Conservation (phyloP, 164 flowering plant species). For the Annona squamosa region DNA sequence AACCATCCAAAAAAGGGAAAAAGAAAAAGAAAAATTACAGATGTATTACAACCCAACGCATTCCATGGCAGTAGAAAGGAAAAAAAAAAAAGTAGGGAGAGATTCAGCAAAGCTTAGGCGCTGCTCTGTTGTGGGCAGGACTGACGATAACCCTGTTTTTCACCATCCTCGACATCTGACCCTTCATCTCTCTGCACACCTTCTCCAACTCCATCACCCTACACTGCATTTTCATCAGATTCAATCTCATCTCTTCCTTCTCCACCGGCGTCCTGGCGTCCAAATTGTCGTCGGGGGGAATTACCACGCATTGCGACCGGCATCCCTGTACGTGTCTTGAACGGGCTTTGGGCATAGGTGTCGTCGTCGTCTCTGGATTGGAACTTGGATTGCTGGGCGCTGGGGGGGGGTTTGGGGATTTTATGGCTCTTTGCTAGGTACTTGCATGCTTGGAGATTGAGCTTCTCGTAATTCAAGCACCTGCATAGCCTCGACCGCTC, state of each 20-base stretch:
- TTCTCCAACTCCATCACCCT: constrained; percentile 61
- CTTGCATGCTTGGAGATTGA: constrained; percentile 64
- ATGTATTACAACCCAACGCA: constrained; percentile 1
- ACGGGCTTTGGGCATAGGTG: neutral
- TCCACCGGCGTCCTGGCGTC: constrained; percentile 15
- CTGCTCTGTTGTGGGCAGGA: constrained; percentile 19
- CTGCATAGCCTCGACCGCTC: constrained; percentile 59
- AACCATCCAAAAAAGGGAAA: neutral
- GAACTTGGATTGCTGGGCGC: constrained; percentile 38
- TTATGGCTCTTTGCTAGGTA: constrained; percentile 72
- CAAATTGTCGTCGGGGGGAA: neutral
- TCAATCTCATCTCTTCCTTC: constrained; percentile 38
- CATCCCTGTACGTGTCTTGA: neutral
- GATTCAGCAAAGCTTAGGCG: constrained; percentile 22
- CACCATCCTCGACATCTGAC: constrained; percentile 43
- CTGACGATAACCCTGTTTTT: constrained; percentile 8
- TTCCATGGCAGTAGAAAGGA: neutral
- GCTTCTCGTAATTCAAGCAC: constrained; percentile 70
- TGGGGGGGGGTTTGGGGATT: constrained; percentile 37
- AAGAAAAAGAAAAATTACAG: neutral
- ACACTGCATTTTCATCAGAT: constrained; percentile 52
- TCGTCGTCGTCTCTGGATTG: constrained; percentile 11
- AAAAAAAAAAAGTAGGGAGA: neutral
- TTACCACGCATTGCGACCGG: neutral
- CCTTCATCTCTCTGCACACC: constrained; percentile 48